phyloP scores from a whole-genome alignment of 2,329 filamentous ascomycete species.

The Aspergillus fijiensis region DNA sequence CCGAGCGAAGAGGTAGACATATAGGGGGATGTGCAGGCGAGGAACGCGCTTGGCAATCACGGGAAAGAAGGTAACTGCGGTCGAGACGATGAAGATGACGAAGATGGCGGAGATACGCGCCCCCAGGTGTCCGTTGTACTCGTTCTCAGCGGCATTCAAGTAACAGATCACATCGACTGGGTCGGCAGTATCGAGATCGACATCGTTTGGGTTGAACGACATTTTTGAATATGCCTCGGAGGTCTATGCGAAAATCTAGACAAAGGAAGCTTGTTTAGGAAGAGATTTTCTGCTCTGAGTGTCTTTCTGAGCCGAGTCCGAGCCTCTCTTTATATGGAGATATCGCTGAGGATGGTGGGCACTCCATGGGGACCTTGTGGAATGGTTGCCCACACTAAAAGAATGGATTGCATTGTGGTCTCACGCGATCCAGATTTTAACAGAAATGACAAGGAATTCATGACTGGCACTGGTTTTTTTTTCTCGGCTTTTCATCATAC shows the following conservation, averaged over 20 bases:
- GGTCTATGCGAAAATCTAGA: background rate
- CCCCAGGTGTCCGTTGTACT: conserved; percentile 14
- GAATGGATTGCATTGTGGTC: background rate
- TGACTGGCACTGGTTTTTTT: background rate
- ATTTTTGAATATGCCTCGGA: background rate
- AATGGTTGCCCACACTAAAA: background rate
- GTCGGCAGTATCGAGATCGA: conserved; percentile 12
- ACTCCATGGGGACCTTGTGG: conserved; percentile 4
- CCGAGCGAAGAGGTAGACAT: conserved; percentile 16
- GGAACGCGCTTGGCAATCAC: conserved; percentile 13
- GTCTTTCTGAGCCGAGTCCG: background rate
- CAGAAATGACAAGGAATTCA: background rate
- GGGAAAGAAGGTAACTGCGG: conserved; percentile 15
- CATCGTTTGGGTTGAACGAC: conserved; percentile 12
- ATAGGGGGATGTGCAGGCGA: conserved; percentile 8
- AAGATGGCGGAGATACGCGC: conserved; percentile 16
- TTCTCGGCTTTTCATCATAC: background rate
- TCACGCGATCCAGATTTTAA: background rate
- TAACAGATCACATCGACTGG: conserved; percentile 12
- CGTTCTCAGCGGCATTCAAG: conserved; percentile 9
- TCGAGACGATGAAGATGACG: conserved; percentile 14
- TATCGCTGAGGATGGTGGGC: background rate
- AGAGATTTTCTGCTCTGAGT: background rate
- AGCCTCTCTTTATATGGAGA: background rate
- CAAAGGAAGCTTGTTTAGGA: background rate